Evolutionary conservation across 306 rosid species (phyloP).

Genomic region (Biancaea sappan): DNA sequence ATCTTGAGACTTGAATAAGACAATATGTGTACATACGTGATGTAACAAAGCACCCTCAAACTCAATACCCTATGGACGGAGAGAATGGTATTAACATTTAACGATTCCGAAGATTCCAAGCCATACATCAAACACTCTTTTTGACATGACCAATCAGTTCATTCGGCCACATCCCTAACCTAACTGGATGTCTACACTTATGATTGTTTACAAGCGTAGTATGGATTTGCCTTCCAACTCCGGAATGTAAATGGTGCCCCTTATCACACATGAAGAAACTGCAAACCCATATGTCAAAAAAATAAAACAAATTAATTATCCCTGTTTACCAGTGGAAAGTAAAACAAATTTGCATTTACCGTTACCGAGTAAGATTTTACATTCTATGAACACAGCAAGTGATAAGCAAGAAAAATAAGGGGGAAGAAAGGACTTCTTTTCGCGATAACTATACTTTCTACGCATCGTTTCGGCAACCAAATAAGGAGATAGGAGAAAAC

Average conservation of each 20-base stretch:
- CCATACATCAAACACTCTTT: constrained; percentile 13
- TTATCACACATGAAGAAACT: constrained; percentile 38
- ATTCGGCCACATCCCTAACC: constrained; percentile 21
- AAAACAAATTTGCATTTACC: background rate
- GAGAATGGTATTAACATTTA: background rate
- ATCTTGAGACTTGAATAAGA: background rate
- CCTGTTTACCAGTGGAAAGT: background rate
- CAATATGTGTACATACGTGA: background rate
- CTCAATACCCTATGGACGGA: constrained; percentile 16
- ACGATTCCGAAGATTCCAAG: background rate
- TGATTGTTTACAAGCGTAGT: background rate
- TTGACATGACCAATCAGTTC: background rate
- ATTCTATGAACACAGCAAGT: background rate
- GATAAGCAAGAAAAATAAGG: background rate
- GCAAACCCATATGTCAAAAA: constrained; percentile 14
- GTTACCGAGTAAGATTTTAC: background rate
- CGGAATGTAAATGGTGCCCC: constrained; percentile 7
- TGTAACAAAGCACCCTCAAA: background rate
- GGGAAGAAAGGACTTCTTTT: background rate
- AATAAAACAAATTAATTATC: background rate
- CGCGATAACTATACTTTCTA: background rate
- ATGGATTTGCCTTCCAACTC: background rate
- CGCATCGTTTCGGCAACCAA: background rate
- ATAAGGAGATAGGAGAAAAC: background rate
- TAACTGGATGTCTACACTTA: constrained; percentile 3